Evolutionary conservation across 208 protist genomes (phyloP), one percentile per base, ranked within the genome.

Genomic region (Trypanosoma vivax): DNA sequence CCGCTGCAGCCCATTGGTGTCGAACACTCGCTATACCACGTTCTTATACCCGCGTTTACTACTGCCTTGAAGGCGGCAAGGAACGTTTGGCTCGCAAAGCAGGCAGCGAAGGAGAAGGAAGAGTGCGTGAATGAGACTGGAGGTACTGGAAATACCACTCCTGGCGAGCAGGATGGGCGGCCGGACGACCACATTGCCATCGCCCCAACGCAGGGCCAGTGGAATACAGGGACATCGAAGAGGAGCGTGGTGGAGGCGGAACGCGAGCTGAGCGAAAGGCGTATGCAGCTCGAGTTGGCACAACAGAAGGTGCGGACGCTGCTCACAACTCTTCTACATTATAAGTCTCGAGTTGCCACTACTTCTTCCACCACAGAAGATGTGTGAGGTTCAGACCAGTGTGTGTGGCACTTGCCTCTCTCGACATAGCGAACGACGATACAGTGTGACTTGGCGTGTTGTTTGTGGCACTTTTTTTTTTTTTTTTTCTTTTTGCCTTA

Each of bases 21-120:
- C 13, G 65, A 70, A 14, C 81, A 90, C 59, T 48, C 76, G 6
- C 51, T 83, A n/a, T 71, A 85, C 40, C 71, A 86, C 38, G 41
- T 59, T 13, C 49, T 90, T 23, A 67, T 73, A 61, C 30, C 75
- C 2, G 58, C 53, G 14, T 78, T 86, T 41, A 5, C 64, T 0
- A 60, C 64, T 3, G 42, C 68, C 11, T 59, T 74, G 13, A 53
- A 56, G 4, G 77, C 81, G 14, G 64, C 77, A 25, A 58, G 59
- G 66, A 33, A 52, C 2, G 50, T 73, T 6, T 63, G 55, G 55
- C 56, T 33, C 27, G 27, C 46, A 21, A 51, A 35, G 31, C 29
- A 50, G 37, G 30, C 67, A 33, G 27, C 74, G 23, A 9, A 38
- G 16, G 37, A 62, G 28, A 31, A 34, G 23, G 57, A 2, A 1